Evolutionary conservation across 352 stramenopile genomes (phyloP).

Genomic region (Globisporangium orthogonon): DNA sequence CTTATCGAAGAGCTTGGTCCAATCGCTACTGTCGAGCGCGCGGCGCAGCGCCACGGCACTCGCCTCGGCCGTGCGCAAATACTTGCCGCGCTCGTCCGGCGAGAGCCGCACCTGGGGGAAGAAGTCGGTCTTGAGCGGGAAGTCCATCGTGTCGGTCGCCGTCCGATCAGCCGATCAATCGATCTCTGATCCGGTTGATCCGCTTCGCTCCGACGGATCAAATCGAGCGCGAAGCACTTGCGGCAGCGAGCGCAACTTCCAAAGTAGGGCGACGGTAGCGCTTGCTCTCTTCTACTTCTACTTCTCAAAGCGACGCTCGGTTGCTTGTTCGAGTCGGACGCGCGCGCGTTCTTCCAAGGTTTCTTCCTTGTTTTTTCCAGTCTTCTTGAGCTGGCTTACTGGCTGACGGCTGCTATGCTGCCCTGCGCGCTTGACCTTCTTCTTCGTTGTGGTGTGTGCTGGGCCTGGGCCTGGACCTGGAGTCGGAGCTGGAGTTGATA

Average conservation of each 20-base stretch:
- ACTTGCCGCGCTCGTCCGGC: constrained; percentile 34
- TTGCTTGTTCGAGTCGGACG: neutral
- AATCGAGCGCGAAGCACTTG: neutral
- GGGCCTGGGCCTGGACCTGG: no score
- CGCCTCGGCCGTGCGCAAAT: constrained; percentile 34
- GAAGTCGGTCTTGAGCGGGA: constrained; percentile 64
- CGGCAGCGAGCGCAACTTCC: constrained; percentile 4
- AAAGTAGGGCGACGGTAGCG: neutral
- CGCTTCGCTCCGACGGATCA: neutral
- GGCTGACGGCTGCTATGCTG: no score
- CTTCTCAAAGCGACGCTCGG: neutral
- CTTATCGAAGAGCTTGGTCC: constrained; percentile 47
- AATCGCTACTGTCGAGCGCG: constrained; percentile 41
- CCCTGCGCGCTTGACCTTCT: no score
- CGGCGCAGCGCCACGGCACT: constrained; percentile 33
- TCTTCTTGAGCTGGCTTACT: neutral
- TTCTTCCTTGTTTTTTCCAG: neutral
- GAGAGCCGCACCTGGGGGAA: constrained; percentile 55
- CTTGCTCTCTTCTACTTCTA: no score
- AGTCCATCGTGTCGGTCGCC: constrained; percentile 36
- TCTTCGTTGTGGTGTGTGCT: no score
- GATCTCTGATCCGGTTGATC: no score
- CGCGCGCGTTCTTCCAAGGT: neutral
- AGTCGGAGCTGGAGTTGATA: no score
- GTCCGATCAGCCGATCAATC: neutral